A percentile compares a stretch with the other conserved stretches of the same genome.
Conservation (phyloP, 1,139 yeast species). For the Casaregolazyma lundiana region DNA sequence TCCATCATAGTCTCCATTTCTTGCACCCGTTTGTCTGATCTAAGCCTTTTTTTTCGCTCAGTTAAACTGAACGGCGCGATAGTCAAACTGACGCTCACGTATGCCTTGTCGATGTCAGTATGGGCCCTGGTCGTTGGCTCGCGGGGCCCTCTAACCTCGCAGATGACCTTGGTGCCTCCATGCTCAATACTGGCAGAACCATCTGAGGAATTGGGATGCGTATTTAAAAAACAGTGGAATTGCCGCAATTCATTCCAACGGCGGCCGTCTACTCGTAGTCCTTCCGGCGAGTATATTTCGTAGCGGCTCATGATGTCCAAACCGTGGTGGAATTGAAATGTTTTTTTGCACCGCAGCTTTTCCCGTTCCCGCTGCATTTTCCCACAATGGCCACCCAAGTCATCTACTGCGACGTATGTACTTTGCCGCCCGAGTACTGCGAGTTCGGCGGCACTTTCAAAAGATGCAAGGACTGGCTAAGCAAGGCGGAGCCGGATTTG, state of each 20-base stretch:
- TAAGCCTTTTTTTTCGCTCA: conserved; percentile 61
- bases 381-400: conserved; percentile 14
- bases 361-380: no score
- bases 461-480: conserved; percentile 82
- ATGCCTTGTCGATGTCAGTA: conserved; percentile 44
- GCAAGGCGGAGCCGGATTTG: conserved; percentile 51
- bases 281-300: conserved; percentile 92
- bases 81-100: conserved; percentile 59
- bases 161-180: conserved; percentile 86
- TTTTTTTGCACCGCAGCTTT: no score
- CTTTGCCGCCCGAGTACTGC: conserved; percentile 90
- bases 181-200: conserved; percentile 92
- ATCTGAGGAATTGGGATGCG: conserved; percentile 84
- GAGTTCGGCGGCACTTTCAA: conserved; percentile 82
- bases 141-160: conserved; percentile 84
- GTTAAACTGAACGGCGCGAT: conserved; percentile 78
- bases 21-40: conserved; percentile 48
- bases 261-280: conserved; percentile 86
- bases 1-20: conserved; percentile 74
- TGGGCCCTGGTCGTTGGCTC: conserved; percentile 57
- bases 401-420: conserved; percentile 78
- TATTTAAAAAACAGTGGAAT: conserved; percentile 74
- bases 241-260: conserved; percentile 89
- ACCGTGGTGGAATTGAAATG: not conserved
- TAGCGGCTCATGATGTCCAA: conserved; percentile 28